Base-by-base conservation (phyloP, 2,329 filamentous ascomycete species). In the Sarocladiaceae sp. region DNA sequence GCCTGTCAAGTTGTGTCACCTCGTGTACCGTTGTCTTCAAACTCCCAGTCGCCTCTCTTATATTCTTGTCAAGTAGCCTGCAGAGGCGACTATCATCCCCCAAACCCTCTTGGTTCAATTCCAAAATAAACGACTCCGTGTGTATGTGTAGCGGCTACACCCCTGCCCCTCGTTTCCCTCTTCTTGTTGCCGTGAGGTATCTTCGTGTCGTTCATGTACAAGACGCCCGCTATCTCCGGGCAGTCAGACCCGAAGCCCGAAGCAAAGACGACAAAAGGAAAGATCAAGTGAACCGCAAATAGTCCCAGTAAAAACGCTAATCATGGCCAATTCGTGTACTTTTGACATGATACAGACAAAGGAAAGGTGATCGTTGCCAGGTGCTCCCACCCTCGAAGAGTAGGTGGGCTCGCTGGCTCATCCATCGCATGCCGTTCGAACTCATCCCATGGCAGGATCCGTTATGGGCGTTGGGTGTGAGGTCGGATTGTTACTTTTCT, bases 401-500 rank as follows among this genome's bases (percentile, higher is more conserved):
- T n/a, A n/a, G n/a, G n/a, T n/a, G n/a, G n/a, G n/a, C n/a, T n/a
- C n/a, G n/a, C n/a, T n/a, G n/a, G n/a, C n/a, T n/a, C n/a, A n/a
- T n/a, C n/a, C n/a, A n/a, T n/a, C n/a, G n/a, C n/a, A n/a, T n/a
- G n/a, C n/a, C n/a, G n/a, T n/a, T n/a, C n/a, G n/a, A n/a, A n/a
- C n/a, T 41, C 43, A 52, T 41, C 50, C 48, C 46, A 57, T 50
- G 4, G 49, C 42, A 11, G 56, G 53, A 31, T 63, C 60, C 4
- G 53, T 41, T 18, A 49, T 46, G 2, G 50, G 39, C 12, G 39
- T 45, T 15, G 50, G 50, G 12, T 56, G 55, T 24, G 50, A 45
- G 21, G 46, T 34, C 27, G 45, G 19, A 33, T 47, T 51, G 21
- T 33, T 59, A 46, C 56, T 58, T 34, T 59, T 64, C 58, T 88